phyloP scores from a whole-genome alignment of 78 protist genomes.

The Thecamonas trahens region DNA sequence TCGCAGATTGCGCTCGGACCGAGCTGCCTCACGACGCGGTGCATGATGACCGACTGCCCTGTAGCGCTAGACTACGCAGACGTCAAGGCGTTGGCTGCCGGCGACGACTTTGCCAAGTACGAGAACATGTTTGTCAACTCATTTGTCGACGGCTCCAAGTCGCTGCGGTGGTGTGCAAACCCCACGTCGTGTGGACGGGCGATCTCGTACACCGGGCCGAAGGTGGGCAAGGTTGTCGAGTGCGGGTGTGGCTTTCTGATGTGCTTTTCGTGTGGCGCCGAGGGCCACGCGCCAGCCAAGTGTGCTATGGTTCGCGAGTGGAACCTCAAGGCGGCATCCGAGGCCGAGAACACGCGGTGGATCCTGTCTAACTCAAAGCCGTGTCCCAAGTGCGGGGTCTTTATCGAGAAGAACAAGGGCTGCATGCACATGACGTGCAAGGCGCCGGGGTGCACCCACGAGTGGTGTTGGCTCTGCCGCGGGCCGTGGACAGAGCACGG shows the following conservation, averaged over 20 bases:
- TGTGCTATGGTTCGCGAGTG: too few species aligned
- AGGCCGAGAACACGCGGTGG: constrained; percentile 67
- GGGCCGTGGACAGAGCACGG: constrained; percentile 75
- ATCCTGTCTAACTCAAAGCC: constrained; percentile 63
- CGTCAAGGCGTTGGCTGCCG: constrained; percentile 1
- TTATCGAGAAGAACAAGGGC: constrained; percentile 66
- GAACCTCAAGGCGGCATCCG: constrained; percentile 46
- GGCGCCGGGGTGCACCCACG: constrained; percentile 24
- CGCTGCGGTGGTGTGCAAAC: neutral
- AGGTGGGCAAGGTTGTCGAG: constrained; percentile 8
- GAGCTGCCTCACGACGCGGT: too few species aligned
- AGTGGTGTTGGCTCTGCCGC: constrained; percentile 66
- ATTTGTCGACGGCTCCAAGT: neutral
- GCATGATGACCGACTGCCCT: too few species aligned
- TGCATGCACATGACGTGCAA: constrained; percentile 75
- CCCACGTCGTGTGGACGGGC: neutral
- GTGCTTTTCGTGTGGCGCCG: constrained; percentile 6
- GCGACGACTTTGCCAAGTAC: neutral
- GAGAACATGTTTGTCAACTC: constrained; percentile 3
- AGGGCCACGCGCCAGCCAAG: too few species aligned
- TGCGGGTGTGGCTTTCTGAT: neutral
- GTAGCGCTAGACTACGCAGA: too few species aligned
- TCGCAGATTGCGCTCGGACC: too few species aligned
- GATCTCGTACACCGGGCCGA: constrained; percentile 24
- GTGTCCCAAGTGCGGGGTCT: constrained; percentile 4